Percentiles rank a stretch among this genome's conserved stretches.
These are phyloP conservation scores for Limonomyces culmigenus DNA, from an alignment of 1,284 basidiomycete genomes.

Conservation along the genomic window DNA sequence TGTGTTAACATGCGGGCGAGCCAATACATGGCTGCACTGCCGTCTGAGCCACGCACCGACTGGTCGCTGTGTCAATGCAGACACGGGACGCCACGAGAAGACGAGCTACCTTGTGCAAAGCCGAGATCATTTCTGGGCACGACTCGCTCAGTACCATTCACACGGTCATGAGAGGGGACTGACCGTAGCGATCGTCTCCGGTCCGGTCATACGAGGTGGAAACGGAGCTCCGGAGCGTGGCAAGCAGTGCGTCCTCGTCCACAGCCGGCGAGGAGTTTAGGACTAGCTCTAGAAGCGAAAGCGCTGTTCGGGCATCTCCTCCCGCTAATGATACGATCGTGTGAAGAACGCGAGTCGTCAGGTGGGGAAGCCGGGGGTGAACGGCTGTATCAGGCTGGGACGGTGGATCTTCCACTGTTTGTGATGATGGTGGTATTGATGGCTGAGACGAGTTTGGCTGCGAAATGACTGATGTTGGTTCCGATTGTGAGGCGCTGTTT, in stretches of 20 bases:
- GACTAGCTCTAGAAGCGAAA: slow-evolving; percentile 49
- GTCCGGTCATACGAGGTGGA: slow-evolving; percentile 55
- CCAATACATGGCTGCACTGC: slow-evolving; percentile 81
- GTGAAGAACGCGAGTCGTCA: slow-evolving; percentile 28
- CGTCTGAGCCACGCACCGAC: slow-evolving; percentile 65
- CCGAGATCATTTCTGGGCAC: no score
- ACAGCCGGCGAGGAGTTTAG: slow-evolving; percentile 23
- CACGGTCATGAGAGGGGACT: no score
- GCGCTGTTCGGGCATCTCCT: slow-evolving; percentile 57
- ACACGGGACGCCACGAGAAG: no score
- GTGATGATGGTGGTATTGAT: slow-evolving; percentile 2
- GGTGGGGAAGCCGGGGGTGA: slow-evolving; percentile 21
- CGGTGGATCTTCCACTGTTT: background rate
- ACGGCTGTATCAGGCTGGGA: slow-evolving; percentile 2
- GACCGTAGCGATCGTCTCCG: slow-evolving; percentile 69
- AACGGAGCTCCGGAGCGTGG: slow-evolving; percentile 34
- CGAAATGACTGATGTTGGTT: slow-evolving; percentile 5
- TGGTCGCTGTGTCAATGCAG: no score
- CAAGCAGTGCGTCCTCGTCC: slow-evolving; percentile 27
- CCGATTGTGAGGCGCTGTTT: background rate
- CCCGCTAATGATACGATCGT: slow-evolving; percentile 39
- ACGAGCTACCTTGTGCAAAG: no score
- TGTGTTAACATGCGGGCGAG: slow-evolving; percentile 67
- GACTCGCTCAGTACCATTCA: no score
- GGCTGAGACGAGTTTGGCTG: slow-evolving; percentile 7